phyloP scores from a whole-genome alignment of 768 basidiomycete genomes.

The Chiua virens region DNA sequence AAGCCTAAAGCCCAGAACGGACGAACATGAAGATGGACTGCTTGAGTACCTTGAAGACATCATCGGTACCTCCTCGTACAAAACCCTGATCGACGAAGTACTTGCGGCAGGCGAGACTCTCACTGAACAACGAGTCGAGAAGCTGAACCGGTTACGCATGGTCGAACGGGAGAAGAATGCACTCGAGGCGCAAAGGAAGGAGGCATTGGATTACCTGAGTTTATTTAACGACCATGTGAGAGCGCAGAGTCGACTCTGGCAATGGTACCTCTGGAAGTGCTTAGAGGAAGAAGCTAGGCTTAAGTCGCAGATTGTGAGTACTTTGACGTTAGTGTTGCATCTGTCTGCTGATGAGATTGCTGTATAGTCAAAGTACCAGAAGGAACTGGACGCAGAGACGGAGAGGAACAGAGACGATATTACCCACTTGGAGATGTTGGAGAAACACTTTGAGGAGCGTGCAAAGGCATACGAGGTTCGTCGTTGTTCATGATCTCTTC shows the following conservation, averaged over 20 bases:
- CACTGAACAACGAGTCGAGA: conserved; percentile 79
- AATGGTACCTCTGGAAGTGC: conserved; percentile 78
- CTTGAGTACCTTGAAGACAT: conserved; percentile 99
- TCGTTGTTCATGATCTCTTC: background rate
- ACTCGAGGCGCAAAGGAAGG: conserved; percentile 84
- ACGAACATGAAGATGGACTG: conserved; percentile 96
- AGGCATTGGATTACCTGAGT: conserved; percentile 84
- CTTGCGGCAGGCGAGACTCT: conserved; percentile 77
- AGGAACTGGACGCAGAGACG: conserved; percentile 66
- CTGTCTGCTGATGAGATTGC: background rate
- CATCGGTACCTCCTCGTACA: conserved; percentile 92
- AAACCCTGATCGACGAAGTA: conserved; percentile 84
- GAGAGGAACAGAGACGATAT: conserved; percentile 81
- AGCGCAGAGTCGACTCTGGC: conserved; percentile 76
- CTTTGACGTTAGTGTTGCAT: background rate
- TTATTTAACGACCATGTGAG: conserved; percentile 77
- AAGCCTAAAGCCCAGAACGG: conserved; percentile 86
- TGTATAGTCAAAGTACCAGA: conserved; percentile 53
- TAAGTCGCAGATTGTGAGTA: conserved; percentile 58
- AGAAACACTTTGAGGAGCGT: conserved; percentile 67
- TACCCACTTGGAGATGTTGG: conserved; percentile 65
- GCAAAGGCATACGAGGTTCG: conserved; percentile 69
- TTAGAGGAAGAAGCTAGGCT: conserved; percentile 61
- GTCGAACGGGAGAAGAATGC: conserved; percentile 91
- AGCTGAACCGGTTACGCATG: conserved; percentile 82